A percentile compares a stretch with the other conserved stretches of the same genome.
phyloP scores from a whole-genome alignment of 1,139 yeast species.

The Neolecta irregularis region DNA sequence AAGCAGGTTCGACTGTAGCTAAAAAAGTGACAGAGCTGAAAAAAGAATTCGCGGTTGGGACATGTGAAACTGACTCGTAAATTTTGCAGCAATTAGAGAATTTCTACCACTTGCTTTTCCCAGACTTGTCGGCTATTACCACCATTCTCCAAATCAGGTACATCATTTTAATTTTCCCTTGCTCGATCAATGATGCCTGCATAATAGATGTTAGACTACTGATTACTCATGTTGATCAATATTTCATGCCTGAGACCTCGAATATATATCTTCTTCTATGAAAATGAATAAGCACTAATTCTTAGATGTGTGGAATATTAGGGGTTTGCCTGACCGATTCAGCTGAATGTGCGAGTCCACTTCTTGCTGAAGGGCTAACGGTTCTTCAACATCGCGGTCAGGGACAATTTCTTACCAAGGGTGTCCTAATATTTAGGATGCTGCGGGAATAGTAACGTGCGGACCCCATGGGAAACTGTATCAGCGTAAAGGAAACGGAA shows the following conservation, averaged over 20 bases:
- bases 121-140: no score
- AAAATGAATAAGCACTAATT: neutral
- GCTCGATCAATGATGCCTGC: neutral
- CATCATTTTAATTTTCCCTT: neutral
- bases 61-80: no score
- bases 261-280: neutral
- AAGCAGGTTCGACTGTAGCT: no score
- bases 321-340: slow-evolving; percentile 78
- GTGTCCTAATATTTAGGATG: slow-evolving; percentile 34
- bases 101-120: no score
- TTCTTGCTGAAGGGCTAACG: slow-evolving; percentile 81
- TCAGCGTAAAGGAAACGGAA: slow-evolving; percentile 97
- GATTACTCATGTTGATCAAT: neutral
- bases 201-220: slow-evolving; percentile 4
- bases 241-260: neutral
- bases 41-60: no score
- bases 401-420: slow-evolving; percentile 10
- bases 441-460: slow-evolving; percentile 97
- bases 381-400: slow-evolving; percentile 96
- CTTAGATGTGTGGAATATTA: slow-evolving; percentile 78
- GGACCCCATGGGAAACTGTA: slow-evolving; percentile 85
- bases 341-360: slow-evolving; percentile 62
- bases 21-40: no score
- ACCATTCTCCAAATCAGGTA: no score
- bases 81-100: no score